Base-by-base conservation (phyloP, 768 basidiomycete genomes). In the Vararia minispora region DNA sequence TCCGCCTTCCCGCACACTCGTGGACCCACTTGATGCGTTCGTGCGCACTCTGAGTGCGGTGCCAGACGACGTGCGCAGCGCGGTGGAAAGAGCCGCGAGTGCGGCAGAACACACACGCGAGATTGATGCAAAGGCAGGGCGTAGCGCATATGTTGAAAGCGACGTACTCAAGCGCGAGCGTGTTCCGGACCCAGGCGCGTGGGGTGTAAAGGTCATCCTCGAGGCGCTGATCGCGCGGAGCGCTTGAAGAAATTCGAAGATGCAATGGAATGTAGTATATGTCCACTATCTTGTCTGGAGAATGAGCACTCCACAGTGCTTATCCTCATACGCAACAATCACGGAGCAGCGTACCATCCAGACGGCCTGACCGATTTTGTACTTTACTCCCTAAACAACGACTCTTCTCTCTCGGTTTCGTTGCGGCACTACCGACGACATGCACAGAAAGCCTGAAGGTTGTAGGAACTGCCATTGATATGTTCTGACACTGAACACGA, bases 21-120 rank as follows among this genome's bases (percentile, higher is more conserved):
- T 97, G n/a, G 91, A 97, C 59, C 89, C 91, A 6, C 69, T 97
- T 16, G 68, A 74, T 27, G 82, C 85, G 2, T 92, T 94, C 57
- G 66, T 83, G 29, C 56, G 64, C 3, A 58, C 66, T 14, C 61
- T 79, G 18, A 54, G 58, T 27, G 49, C 45, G 9, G 41, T 52
- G 30, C 49, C 57, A 41, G 46, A 51, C 16, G 39, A 68, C 40
- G 60, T 77, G 17, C 57, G 52, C 0, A 57, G 52, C 3, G 82
- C 88, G 0, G 76, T 81, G 28, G 58, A 59, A 36, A 74, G 72
- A 0, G 85, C 78, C 1, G 60, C 58, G 11, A 58, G 65, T 5
- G 88, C 84, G 2, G 81, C 89, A 6, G 80, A 84, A 45, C 62
- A 58, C 35, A 95, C 91, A 4, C 79, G 65, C 49, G 63, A 84